Percentiles rank a stretch among this genome's conserved stretches.
phyloP scores from a whole-genome alignment of 2,329 filamentous ascomycete species.

The Sarocladium brachiariae region DNA sequence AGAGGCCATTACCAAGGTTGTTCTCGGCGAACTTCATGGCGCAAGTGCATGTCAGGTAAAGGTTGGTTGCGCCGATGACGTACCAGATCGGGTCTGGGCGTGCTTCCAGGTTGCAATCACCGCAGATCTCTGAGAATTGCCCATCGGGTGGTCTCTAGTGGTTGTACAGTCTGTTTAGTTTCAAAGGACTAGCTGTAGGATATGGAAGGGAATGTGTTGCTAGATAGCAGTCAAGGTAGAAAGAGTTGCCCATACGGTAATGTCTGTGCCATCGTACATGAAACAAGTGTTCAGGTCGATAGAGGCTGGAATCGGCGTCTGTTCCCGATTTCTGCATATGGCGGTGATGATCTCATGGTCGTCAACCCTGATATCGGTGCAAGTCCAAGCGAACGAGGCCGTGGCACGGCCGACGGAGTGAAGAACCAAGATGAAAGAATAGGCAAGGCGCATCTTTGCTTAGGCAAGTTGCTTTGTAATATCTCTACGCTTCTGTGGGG shows the following conservation, averaged over 20 bases:
- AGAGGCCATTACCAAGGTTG: neutral
- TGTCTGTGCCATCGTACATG: neutral
- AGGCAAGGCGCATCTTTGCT: neutral
- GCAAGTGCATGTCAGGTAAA: neutral
- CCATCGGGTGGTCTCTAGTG: too few species aligned
- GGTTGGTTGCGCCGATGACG: neutral
- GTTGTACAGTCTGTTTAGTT: too few species aligned
- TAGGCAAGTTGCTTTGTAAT: neutral
- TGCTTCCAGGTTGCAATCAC: neutral
- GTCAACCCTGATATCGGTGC: neutral
- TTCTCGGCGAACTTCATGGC: neutral
- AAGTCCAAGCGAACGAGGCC: neutral
- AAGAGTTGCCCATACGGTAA: neutral
- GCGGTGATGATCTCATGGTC: neutral
- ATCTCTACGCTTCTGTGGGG: neutral
- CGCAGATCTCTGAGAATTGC: neutral
- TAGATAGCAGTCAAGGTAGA: neutral
- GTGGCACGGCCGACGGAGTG: neutral
- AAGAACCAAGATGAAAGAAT: neutral
- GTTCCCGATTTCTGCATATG: neutral
- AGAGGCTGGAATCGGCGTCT: neutral
- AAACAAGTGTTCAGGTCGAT: neutral
- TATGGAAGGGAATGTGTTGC: too few species aligned
- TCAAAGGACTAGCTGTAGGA: too few species aligned
- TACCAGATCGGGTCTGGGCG: neutral